Evolutionary conservation across 2,329 filamentous ascomycete species (phyloP).

Genomic region (Penicillium sp.): DNA sequence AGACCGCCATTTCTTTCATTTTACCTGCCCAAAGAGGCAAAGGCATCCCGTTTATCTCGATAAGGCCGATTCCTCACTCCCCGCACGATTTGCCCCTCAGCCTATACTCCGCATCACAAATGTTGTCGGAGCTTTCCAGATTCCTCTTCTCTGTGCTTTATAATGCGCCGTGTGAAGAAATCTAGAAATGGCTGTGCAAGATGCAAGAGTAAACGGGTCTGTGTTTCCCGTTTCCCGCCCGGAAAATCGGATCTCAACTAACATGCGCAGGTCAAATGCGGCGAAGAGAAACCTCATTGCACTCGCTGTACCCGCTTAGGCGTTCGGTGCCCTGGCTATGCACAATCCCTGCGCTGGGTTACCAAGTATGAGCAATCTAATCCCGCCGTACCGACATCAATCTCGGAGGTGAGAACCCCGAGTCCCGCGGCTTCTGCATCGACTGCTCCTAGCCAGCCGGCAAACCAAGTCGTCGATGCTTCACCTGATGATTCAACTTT

Average conservation of each 20-base stretch:
- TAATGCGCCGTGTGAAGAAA: constrained; percentile 43
- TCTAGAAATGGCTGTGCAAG: constrained; percentile 44
- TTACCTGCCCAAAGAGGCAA: constrained; percentile 16
- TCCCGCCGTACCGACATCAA: constrained; percentile 9
- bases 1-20: not conserved
- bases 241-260: not conserved
- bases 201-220: constrained; percentile 43
- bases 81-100: constrained; percentile 11
- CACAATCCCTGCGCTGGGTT: constrained; percentile 39
- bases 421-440: constrained; percentile 15
- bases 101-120: constrained; percentile 9
- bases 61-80: constrained; percentile 9
- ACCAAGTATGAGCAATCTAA: constrained; percentile 32
- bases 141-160: not conserved
- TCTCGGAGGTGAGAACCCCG: constrained; percentile 10
- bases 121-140: constrained; percentile 6
- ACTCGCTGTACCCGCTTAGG: constrained; percentile 39
- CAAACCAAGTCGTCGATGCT: not conserved
- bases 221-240: constrained; percentile 9
- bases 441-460: constrained; percentile 12
- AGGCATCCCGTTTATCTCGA: constrained; percentile 13
- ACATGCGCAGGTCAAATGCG: constrained; percentile 38
- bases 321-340: constrained; percentile 39
- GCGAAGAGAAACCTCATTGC: constrained; percentile 41
- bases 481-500: constrained; percentile 6